Conservation (phyloP, 805 yeast species). For the Candida berthetii region DNA sequence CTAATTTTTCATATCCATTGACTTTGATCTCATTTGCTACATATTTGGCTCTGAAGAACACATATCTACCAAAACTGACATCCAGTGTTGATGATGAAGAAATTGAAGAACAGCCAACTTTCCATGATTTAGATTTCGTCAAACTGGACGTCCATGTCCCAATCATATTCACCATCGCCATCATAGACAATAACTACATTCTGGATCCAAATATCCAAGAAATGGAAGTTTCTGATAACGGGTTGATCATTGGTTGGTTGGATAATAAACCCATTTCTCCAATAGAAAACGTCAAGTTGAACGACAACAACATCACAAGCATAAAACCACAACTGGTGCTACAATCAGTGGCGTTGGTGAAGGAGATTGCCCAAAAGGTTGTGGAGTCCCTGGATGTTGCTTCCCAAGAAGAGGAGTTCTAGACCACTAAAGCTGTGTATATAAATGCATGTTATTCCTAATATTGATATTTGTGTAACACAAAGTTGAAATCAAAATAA, state of each 20-base stretch:
- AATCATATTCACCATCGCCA: slow-evolving; percentile 66
- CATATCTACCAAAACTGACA: slow-evolving; percentile 65
- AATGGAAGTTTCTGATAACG: slow-evolving; percentile 82
- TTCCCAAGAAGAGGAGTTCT: background rate
- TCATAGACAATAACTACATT: slow-evolving; percentile 58
- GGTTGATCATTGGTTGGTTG: slow-evolving; percentile 68
- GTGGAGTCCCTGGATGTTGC: slow-evolving; percentile 19
- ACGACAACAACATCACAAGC: slow-evolving; percentile 47
- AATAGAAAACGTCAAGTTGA: slow-evolving; percentile 59
- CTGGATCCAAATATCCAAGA: slow-evolving; percentile 89
- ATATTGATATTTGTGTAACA: no score
- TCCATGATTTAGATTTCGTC: slow-evolving; percentile 81
- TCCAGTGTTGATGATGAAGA: slow-evolving; percentile 58
- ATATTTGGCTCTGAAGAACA: slow-evolving; percentile 75
- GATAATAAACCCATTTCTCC: slow-evolving; percentile 69
- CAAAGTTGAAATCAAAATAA: no score
- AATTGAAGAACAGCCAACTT: slow-evolving; percentile 84
- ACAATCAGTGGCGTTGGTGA: slow-evolving; percentile 52
- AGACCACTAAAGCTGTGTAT: background rate
- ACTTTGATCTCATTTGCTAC: slow-evolving; percentile 74
- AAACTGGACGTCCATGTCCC: slow-evolving; percentile 61
- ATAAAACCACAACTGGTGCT: slow-evolving; percentile 39
- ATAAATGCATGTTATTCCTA: no score
- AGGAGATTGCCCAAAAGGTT: slow-evolving; percentile 58
- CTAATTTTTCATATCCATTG: slow-evolving; percentile 76